Percentiles rank a stretch among this genome's conserved stretches.
Evolutionary conservation across 2,329 filamentous ascomycete genomes (phyloP).

Genomic region (Orbilia javanica): DNA sequence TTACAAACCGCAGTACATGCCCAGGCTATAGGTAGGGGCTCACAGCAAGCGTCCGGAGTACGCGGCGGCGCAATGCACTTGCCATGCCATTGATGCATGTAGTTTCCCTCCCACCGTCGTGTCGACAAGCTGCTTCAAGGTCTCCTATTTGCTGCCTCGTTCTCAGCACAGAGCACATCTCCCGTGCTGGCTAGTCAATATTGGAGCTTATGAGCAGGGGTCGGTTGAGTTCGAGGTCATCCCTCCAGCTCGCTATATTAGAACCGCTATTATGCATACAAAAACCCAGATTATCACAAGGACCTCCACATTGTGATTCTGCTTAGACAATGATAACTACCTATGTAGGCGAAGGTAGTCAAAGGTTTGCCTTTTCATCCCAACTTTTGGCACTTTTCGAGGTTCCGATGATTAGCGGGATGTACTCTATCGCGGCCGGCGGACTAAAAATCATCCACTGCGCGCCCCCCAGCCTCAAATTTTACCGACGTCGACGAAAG

Average conservation of each 20-base stretch:
- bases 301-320: slow-evolving; percentile 21
- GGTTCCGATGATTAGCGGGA: slow-evolving; percentile 35
- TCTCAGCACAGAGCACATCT: slow-evolving; percentile 50
- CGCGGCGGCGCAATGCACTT: slow-evolving; percentile 51
- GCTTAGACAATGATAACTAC: slow-evolving; percentile 3
- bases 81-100: slow-evolving; percentile 54
- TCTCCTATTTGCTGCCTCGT: slow-evolving; percentile 50
- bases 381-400: slow-evolving; percentile 33
- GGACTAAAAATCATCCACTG: slow-evolving; percentile 9
- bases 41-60: slow-evolving; percentile 20
- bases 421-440: background rate
- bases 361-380: slow-evolving; percentile 34
- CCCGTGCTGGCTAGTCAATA: slow-evolving; percentile 44
- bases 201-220: slow-evolving; percentile 45
- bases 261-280: slow-evolving; percentile 44
- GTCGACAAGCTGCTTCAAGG: slow-evolving; percentile 8
- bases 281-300: slow-evolving; percentile 47
- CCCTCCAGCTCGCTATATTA: slow-evolving; percentile 44
- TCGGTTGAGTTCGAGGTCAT: slow-evolving; percentile 35
- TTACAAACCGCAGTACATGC: slow-evolving; percentile 56
- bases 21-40: slow-evolving; percentile 17
- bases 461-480: slow-evolving; percentile 8
- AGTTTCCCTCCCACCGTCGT: slow-evolving; percentile 28
- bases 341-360: slow-evolving; percentile 29
- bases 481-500: slow-evolving; percentile 21